phyloP scores from a whole-genome alignment of 164 flowering plant genomes.

The Vitis rupestris region DNA sequence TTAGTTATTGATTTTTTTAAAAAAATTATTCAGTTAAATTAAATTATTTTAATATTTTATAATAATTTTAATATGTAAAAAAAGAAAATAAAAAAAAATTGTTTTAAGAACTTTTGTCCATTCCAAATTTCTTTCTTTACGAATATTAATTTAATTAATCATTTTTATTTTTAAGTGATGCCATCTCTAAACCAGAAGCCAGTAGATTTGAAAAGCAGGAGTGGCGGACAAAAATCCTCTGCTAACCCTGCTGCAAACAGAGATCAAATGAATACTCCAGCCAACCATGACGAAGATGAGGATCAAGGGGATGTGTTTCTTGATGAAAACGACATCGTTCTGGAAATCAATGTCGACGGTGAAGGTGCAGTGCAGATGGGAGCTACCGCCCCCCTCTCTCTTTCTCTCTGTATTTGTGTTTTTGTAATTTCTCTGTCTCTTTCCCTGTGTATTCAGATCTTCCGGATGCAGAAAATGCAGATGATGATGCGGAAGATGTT shows the following conservation, averaged over 20 bases:
- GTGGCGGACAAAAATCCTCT: too few relatives aligned
- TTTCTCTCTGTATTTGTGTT: slow-evolving; percentile 5
- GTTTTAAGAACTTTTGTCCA: too few relatives aligned
- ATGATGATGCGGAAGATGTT: slow-evolving; percentile 29
- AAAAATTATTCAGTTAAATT: too few relatives aligned
- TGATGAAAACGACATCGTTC: slow-evolving; percentile 62
- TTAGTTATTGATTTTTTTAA: too few relatives aligned
- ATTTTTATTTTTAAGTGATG: too few relatives aligned
- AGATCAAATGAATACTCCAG: slow-evolving; percentile 18
- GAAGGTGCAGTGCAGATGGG: slow-evolving; percentile 44
- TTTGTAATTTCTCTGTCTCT: background rate
- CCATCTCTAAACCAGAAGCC: too few relatives aligned
- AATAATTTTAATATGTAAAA: too few relatives aligned
- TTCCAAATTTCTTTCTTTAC: too few relatives aligned
- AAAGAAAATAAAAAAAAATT: too few relatives aligned
- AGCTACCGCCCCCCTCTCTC: background rate
- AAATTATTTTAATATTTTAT: too few relatives aligned
- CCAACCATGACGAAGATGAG: slow-evolving; percentile 32
- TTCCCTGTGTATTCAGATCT: slow-evolving; percentile 42
- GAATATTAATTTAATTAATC: too few relatives aligned
- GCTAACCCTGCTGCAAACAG: background rate
- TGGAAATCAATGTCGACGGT: slow-evolving; percentile 58
- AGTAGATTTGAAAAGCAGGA: too few relatives aligned
- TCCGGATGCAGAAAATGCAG: slow-evolving; percentile 72
- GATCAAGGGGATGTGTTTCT: slow-evolving; percentile 57